Evolutionary conservation across 2,329 filamentous ascomycete genomes (phyloP).

Genomic region (Colletotrichum nymphaeae): DNA sequence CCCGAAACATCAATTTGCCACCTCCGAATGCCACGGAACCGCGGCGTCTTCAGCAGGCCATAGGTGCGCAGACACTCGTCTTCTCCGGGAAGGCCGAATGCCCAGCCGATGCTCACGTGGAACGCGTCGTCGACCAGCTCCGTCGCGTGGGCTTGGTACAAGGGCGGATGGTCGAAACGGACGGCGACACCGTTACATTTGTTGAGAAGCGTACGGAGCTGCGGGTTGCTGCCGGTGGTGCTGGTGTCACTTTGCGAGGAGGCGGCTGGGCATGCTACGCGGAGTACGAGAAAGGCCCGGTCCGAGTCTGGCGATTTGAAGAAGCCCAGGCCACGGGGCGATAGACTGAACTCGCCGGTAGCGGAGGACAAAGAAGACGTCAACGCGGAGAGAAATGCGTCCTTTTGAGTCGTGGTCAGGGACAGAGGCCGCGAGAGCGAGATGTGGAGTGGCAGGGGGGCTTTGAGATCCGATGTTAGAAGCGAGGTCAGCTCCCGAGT

Average conservation of each 20-base stretch:
- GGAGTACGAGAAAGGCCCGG: conserved; percentile 88
- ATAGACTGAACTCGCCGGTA: conserved; percentile 50
- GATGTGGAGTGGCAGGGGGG: conserved; percentile 86
- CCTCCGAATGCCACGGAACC: conserved; percentile 44
- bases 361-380: conserved; percentile 53
- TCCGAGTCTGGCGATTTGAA: conserved; percentile 66
- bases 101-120: conserved; percentile 93
- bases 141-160: conserved; percentile 66
- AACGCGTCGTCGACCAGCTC: conserved; percentile 65
- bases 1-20: conserved; percentile 67
- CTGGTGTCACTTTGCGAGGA: conserved; percentile 5
- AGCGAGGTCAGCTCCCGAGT: conserved; percentile 70
- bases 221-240: conserved; percentile 55
- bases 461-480: conserved; percentile 81
- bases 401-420: conserved; percentile 78
- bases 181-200: conserved; percentile 74
- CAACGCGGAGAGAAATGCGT: conserved; percentile 72
- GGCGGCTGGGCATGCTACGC: conserved; percentile 54
- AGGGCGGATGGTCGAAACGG: conserved; percentile 72
- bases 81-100: conserved; percentile 64
- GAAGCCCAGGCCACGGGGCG: conserved; percentile 56
- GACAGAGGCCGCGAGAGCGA: conserved; percentile 87
- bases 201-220: conserved; percentile 71
- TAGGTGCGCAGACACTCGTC: conserved; percentile 53
- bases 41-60: conserved; percentile 40